phyloP scores from a whole-genome alignment of 371 early-diverging fungal species.

The Apophysomyces ossiformis region DNA sequence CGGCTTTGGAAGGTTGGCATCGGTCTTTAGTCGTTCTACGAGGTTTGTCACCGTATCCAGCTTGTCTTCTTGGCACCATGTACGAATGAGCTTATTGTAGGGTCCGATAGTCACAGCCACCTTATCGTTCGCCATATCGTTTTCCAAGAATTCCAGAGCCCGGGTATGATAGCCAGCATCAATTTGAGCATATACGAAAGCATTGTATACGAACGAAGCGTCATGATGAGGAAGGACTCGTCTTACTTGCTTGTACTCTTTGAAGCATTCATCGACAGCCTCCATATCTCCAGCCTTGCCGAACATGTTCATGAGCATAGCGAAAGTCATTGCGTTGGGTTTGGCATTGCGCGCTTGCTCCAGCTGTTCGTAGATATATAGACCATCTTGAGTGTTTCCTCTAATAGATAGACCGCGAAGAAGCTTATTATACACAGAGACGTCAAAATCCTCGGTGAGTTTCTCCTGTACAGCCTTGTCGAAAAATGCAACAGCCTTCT shows the following conservation, averaged over 20 bases:
- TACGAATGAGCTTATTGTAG: constrained; percentile 47
- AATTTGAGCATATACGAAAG: constrained; percentile 49
- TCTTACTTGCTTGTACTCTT: constrained; percentile 42
- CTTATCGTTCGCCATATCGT: constrained; percentile 37
- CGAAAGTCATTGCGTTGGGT: constrained; percentile 48
- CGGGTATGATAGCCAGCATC: constrained; percentile 42
- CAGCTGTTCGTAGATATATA: constrained; percentile 55
- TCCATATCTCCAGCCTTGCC: constrained; percentile 49
- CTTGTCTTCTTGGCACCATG: constrained; percentile 35
- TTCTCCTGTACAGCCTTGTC: constrained; percentile 42
- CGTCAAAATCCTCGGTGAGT: constrained; percentile 44
- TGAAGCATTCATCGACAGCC: constrained; percentile 52
- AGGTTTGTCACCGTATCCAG: constrained; percentile 32
- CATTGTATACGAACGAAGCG: constrained; percentile 46
- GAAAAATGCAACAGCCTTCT: constrained; percentile 50
- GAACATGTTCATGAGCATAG: constrained; percentile 48
- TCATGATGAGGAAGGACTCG: constrained; percentile 33
- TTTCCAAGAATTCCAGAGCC: constrained; percentile 48
- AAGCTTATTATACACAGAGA: constrained; percentile 47
- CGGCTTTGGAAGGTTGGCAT: constrained; percentile 36
- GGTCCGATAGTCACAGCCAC: constrained; percentile 36
- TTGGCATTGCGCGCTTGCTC: constrained; percentile 37
- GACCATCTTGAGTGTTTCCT: constrained; percentile 48
- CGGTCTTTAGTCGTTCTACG: constrained; percentile 28
- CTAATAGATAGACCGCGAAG: constrained; percentile 41